A percentile compares a stretch with the other conserved stretches of the same genome.
Conservation (phyloP, 352 stramenopile genomes). For the Globisporangium middletonii region DNA sequence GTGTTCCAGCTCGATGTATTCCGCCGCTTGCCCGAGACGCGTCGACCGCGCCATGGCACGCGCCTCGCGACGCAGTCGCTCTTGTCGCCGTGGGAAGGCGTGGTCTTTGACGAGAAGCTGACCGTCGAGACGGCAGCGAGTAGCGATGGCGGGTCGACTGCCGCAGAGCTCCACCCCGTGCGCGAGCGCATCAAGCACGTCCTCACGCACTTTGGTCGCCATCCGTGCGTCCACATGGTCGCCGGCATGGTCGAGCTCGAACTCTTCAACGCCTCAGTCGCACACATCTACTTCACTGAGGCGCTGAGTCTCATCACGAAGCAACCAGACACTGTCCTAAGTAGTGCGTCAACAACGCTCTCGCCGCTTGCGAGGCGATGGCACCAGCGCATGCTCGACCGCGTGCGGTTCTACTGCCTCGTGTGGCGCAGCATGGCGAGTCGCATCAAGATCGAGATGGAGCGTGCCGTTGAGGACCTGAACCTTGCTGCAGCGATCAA, state of each 20-base stretch:
- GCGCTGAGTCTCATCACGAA: conserved; percentile 28
- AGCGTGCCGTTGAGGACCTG: conserved; percentile 43
- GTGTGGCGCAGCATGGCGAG: conserved; percentile 40
- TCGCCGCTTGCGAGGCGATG: conserved; percentile 23
- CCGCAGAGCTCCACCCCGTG: conserved; percentile 1
- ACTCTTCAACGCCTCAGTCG: conserved; percentile 30
- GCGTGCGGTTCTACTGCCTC: conserved; percentile 46
- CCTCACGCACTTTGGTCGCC: conserved; percentile 10
- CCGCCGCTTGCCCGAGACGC: conserved; percentile 21
- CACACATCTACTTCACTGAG: conserved; percentile 35
- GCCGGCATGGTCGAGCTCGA: conserved; percentile 45
- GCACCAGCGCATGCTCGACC: conserved; percentile 29
- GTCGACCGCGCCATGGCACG: background rate
- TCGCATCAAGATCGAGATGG: conserved; percentile 41
- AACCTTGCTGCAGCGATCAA: conserved; percentile 33
- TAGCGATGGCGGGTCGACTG: background rate
- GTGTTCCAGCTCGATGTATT: conserved; percentile 43
- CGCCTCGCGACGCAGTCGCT: conserved; percentile 2
- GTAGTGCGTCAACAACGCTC: background rate
- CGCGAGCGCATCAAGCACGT: conserved; percentile 22
- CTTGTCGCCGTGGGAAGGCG: conserved; percentile 32
- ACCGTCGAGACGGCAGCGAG: background rate
- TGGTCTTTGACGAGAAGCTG: conserved; percentile 18
- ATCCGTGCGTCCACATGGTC: conserved; percentile 44
- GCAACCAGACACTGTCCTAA: background rate